Base-by-base conservation (phyloP, 2,329 filamentous ascomycete genomes). In the Colletotrichum salicis region DNA sequence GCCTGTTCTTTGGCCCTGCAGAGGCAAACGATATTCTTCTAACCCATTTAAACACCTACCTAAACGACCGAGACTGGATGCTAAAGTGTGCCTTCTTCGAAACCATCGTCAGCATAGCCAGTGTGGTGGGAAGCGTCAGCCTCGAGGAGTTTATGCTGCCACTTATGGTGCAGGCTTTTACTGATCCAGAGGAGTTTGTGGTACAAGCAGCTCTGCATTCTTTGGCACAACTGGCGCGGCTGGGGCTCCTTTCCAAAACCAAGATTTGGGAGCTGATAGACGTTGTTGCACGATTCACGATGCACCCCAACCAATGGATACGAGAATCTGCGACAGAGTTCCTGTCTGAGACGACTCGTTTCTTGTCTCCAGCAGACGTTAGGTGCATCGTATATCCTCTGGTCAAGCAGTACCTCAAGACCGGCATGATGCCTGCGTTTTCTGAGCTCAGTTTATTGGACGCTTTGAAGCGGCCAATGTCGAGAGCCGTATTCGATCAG, bases 51-150 rank as follows among this genome's bases (percentile, higher is more conserved):
- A 98, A 98, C 78, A 99, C 96, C 0, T 99, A 99, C 77, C 84
- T 99, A 10, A 99, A 99, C 76, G 96, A 98, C 77, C 91, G 93
- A 54, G 95, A 99, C 79, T 99, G 96, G 96, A 94, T 94, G 80
- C 84, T 99, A 37, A 98, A 97, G 80, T 98, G 95, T 77, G 95
- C 96, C 3, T 98, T 98, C 79, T 98, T 99, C 77, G 95, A 97
- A 78, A 94, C 95, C 0, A 94, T 98, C 31, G 94, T 98, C 19
- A 96, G 95, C 4, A 95, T 99, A 74, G 94, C 95, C 4, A 90
- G 94, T 1, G 97, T 97, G 76, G 89, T 98, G 41, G 96, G 96
- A 33, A 95, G 93, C 71, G 93, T 92, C 41, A 97, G 92, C 75
- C 84, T 99, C 37, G 96, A 99, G 81, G 95, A 97, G 76, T 99